Evolutionary conservation across 2,329 filamentous ascomycete species (phyloP).

Genomic region (Apiospora hydei): DNA sequence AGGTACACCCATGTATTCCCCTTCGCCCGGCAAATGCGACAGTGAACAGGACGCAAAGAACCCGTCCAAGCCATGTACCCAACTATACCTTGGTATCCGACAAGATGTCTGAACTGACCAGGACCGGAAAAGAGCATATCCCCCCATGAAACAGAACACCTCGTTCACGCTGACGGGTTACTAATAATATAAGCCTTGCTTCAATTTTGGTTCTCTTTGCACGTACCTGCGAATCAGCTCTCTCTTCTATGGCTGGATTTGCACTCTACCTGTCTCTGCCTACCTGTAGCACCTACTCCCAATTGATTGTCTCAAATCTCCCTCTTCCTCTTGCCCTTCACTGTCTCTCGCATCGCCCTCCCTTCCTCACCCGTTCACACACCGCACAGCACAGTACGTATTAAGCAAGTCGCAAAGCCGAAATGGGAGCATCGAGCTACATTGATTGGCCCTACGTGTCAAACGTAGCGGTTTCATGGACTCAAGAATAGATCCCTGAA

Average conservation of each 20-base stretch:
- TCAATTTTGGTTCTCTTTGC: constrained; percentile 23
- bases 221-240: constrained; percentile 35
- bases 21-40: constrained; percentile 15
- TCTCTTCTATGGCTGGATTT: neutral
- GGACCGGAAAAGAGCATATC: constrained; percentile 9
- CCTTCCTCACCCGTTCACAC: constrained; percentile 26
- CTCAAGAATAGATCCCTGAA: constrained; percentile 27
- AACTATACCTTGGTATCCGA: neutral
- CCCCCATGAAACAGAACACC: constrained; percentile 16
- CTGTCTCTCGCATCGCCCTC: constrained; percentile 33
- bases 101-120: neutral
- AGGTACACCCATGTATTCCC: neutral
- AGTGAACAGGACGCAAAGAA: neutral
- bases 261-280: neutral
- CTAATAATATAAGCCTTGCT: constrained; percentile 19
- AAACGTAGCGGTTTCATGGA: constrained; percentile 28
- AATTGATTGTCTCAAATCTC: constrained; percentile 26
- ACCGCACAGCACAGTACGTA: constrained; percentile 20
- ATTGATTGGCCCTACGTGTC: constrained; percentile 25
- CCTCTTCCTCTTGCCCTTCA: constrained; percentile 27
- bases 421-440: neutral
- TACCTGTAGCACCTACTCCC: neutral
- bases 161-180: neutral
- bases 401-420: constrained; percentile 8
- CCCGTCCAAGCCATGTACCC: neutral